Conservation (phyloP, 2,329 filamentous ascomycete genomes). For the Talaromyces amestolkiae region DNA sequence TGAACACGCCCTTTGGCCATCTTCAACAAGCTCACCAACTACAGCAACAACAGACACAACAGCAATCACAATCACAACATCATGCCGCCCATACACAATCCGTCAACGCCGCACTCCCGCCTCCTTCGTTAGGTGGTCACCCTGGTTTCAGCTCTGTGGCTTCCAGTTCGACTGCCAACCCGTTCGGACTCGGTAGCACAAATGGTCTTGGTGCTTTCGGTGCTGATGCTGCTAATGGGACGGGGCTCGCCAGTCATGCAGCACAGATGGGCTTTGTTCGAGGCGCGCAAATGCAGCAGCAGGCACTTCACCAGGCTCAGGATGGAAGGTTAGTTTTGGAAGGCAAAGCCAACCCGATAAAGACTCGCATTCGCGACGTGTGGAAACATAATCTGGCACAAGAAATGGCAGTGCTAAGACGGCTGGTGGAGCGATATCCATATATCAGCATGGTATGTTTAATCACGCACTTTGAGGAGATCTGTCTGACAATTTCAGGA, state of each 20-base stretch:
- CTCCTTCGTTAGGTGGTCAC: conserved; percentile 62
- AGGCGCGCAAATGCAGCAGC: conserved; percentile 64
- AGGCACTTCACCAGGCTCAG: conserved; percentile 50
- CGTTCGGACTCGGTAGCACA: conserved; percentile 54
- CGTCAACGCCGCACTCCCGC: conserved; percentile 50
- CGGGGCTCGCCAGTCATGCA: conserved; percentile 80
- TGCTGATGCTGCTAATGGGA: conserved; percentile 56
- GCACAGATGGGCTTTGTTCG: conserved; percentile 85
- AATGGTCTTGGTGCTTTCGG: conserved; percentile 58
- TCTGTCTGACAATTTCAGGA: conserved; percentile 52
- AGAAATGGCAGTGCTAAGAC: conserved; percentile 81
- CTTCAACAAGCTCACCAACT: conserved; percentile 52
- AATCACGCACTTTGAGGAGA: not conserved
- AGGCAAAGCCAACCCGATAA: conserved; percentile 58
- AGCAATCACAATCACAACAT: conserved; percentile 44
- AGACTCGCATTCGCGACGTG: conserved; percentile 87
- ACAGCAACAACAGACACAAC: conserved; percentile 46
- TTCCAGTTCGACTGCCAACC: conserved; percentile 65
- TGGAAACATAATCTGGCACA: conserved; percentile 90
- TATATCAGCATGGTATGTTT: conserved; percentile 92
- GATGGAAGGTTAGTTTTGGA: conserved; percentile 55
- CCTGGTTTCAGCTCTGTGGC: conserved; percentile 64
- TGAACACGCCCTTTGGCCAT: conserved; percentile 60
- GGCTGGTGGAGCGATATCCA: conserved; percentile 83
- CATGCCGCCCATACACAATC: conserved; percentile 44